These are phyloP conservation scores for Simmondsia chinensis DNA, from an alignment of 148 eudicot species.

Conservation along the genomic window DNA sequence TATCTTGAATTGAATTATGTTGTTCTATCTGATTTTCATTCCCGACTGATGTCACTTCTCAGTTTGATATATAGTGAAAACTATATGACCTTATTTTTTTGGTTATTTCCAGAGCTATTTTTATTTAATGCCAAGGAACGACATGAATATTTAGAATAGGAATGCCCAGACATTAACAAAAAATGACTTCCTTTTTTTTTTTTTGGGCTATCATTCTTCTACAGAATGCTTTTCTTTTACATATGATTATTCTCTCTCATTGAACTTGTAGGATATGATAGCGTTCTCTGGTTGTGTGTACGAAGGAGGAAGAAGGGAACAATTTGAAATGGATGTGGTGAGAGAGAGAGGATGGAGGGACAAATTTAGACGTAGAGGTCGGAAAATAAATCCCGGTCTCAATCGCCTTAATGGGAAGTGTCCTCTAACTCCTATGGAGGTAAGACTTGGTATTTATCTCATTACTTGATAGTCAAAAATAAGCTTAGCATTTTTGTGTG, in stretches of 20 bases:
- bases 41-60: too few species aligned
- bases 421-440: constrained; percentile 92
- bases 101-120: too few species aligned
- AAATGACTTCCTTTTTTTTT: too few species aligned
- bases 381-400: constrained; percentile 40
- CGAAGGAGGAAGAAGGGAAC: constrained; percentile 65
- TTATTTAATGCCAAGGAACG: too few species aligned
- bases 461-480: too few species aligned
- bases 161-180: too few species aligned
- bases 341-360: constrained; percentile 81
- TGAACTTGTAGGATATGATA: constrained; percentile 64
- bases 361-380: constrained; percentile 50
- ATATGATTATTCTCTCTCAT: neutral
- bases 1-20: too few species aligned
- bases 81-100: too few species aligned
- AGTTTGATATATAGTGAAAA: too few species aligned
- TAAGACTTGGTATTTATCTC: constrained; percentile 17
- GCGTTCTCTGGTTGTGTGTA: constrained; percentile 84
- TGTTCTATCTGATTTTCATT: too few species aligned
- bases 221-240: neutral
- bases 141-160: too few species aligned
- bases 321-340: constrained; percentile 41
- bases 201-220: neutral
- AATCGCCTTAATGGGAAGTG: constrained; percentile 70
- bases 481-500: too few species aligned